A percentile compares a stretch with the other conserved stretches of the same genome.
Evolutionary conservation across 2,329 filamentous ascomycete genomes (phyloP).

Genomic region (Talaromyces sp.): DNA sequence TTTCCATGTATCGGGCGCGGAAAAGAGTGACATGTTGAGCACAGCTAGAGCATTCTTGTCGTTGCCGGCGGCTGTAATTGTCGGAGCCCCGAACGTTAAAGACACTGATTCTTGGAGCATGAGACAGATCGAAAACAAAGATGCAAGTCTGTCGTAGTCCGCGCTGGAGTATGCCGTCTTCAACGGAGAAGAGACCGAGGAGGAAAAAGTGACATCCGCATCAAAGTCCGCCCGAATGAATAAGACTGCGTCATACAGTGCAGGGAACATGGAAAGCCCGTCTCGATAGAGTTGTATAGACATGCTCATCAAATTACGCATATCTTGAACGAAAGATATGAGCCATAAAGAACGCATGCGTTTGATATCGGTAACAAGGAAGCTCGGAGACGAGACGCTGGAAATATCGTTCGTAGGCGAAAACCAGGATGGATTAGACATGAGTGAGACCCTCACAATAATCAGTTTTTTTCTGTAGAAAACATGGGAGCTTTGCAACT

Average conservation of each 20-base stretch:
- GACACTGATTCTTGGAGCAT: slow-evolving; percentile 9
- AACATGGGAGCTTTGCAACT: not conserved
- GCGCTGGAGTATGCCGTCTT: not conserved
- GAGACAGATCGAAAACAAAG: slow-evolving; percentile 6
- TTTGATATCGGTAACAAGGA: slow-evolving; percentile 15
- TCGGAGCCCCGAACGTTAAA: not conserved
- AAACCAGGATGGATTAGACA: slow-evolving; percentile 24
- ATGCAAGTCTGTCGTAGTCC: slow-evolving; percentile 7
- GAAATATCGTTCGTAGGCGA: slow-evolving; percentile 17
- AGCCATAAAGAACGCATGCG: slow-evolving; percentile 24
- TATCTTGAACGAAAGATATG: slow-evolving; percentile 25
- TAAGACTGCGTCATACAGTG: not conserved
- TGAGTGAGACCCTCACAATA: slow-evolving; percentile 19
- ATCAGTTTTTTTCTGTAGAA: not conserved
- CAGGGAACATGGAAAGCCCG: slow-evolving; percentile 3
- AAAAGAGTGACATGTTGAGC: slow-evolving; percentile 1
- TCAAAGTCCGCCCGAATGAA: slow-evolving; percentile 1
- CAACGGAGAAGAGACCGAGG: not conserved
- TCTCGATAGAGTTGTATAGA: slow-evolving; percentile 11
- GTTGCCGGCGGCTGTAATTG: not conserved
- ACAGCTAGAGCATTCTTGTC: slow-evolving; percentile 3
- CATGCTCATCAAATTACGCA: slow-evolving; percentile 22
- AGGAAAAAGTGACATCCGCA: not conserved
- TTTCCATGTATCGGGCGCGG: not conserved
- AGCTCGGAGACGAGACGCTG: not conserved